These are phyloP conservation scores for Jacaranda copaia DNA, from an alignment of 257 asterid species.

Conservation along the genomic window DNA sequence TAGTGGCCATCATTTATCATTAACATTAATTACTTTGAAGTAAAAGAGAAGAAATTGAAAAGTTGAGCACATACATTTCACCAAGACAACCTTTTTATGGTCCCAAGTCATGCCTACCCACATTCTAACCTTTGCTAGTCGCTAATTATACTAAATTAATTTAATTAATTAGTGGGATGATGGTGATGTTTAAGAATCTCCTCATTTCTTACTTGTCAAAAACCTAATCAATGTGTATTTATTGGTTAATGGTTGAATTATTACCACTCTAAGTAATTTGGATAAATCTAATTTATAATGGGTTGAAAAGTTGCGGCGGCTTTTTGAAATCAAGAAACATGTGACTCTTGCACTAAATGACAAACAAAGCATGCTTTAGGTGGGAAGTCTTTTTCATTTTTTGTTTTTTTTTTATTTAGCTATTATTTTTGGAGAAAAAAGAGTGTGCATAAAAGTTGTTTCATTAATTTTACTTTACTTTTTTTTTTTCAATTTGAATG, in stretches of 20 bases:
- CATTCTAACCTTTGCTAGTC: conserved; percentile 20
- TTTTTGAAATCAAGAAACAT: conserved; percentile 33
- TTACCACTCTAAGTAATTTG: conserved; percentile 24
- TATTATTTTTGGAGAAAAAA: not conserved
- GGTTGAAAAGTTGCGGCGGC: conserved; percentile 50
- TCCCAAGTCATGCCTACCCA: conserved; percentile 41
- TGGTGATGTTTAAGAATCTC: conserved; percentile 13
- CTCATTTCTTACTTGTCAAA: conserved; percentile 32
- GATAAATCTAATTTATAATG: conserved; percentile 29
- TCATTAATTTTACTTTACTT: no score
- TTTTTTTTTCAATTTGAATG: no score
- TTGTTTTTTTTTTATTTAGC: not conserved
- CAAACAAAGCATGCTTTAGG: conserved; percentile 16
- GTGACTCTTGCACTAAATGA: conserved; percentile 25
- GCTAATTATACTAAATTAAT: conserved; percentile 29
- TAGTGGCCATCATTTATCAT: not conserved
- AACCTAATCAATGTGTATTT: conserved; percentile 37
- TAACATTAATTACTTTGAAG: conserved; percentile 27
- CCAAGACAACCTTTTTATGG: conserved; percentile 38
- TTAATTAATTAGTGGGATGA: conserved; percentile 33
- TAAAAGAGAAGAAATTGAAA: conserved; percentile 22
- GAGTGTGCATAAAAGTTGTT: not conserved
- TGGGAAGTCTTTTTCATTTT: not conserved
- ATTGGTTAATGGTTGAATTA: conserved; percentile 29
- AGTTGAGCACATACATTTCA: conserved; percentile 39